These are phyloP conservation scores for Ettlia oleoabundans DNA, from an alignment of 139 green algal genomes.

Conservation along the genomic window DNA sequence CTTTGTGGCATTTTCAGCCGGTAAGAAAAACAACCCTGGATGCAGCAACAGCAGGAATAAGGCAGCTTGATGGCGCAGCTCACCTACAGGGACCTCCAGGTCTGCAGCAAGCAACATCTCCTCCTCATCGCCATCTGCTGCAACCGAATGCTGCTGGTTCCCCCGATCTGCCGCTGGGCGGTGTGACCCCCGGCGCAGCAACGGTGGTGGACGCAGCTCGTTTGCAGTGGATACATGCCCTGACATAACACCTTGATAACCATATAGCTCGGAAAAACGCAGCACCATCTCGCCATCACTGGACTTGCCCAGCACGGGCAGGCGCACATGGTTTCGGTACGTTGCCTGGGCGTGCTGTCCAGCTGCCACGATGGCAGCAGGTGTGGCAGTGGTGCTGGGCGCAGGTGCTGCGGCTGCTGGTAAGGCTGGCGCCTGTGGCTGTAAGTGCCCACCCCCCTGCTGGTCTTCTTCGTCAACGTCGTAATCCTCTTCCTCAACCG, in stretches of 20 bases:
- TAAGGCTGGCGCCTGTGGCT: neutral
- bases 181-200: conserved; percentile 12
- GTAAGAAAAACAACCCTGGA: neutral
- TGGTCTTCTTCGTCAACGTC: conserved; percentile 37
- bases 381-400: neutral
- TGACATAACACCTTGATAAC: conserved; percentile 9
- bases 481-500: conserved; percentile 52
- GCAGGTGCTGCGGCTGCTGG: neutral
- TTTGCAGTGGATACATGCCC: neutral
- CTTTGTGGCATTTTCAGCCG: neutral
- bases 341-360: neutral
- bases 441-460: neutral
- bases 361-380: neutral
- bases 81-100: conserved; percentile 18
- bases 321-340: neutral
- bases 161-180: neutral
- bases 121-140: conserved; percentile 7
- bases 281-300: conserved; percentile 22
- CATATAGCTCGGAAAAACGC: conserved; percentile 39
- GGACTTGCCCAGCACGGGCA: conserved; percentile 25
- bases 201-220: conserved; percentile 22
- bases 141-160: neutral
- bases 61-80: too few species aligned
- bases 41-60: too few species aligned
- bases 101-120: conserved; percentile 1